phyloP scores from a whole-genome alignment of 768 basidiomycete genomes.

The Filobasidium wieringae region DNA sequence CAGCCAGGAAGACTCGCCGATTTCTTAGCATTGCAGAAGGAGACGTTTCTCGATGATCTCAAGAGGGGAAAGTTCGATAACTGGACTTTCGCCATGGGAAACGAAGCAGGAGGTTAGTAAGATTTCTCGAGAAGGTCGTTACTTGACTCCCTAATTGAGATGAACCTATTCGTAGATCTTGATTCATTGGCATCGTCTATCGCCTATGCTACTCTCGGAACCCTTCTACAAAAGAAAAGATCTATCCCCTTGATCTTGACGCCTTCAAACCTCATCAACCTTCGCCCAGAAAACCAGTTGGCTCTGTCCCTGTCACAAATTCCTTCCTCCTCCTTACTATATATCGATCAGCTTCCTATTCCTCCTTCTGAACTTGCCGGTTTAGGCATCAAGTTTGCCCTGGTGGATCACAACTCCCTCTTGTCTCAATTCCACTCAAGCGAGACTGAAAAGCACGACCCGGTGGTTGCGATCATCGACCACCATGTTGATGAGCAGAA shows the following conservation, averaged over 20 bases:
- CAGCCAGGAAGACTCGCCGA: slow-evolving; percentile 24
- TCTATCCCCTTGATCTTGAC: slow-evolving; percentile 65
- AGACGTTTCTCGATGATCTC: slow-evolving; percentile 52
- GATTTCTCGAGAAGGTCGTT: not conserved
- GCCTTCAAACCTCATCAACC: slow-evolving; percentile 52
- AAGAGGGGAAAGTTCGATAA: slow-evolving; percentile 44
- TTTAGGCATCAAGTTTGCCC: slow-evolving; percentile 53
- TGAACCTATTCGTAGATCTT: slow-evolving; percentile 51
- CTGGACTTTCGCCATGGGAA: slow-evolving; percentile 87
- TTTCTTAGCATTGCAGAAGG: slow-evolving; percentile 47
- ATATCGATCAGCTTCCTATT: slow-evolving; percentile 49
- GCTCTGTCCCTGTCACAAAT: slow-evolving; percentile 51
- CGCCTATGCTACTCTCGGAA: slow-evolving; percentile 65
- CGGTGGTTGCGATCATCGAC: slow-evolving; percentile 72
- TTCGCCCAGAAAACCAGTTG: slow-evolving; percentile 78
- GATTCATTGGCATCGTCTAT: slow-evolving; percentile 80
- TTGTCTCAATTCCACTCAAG: slow-evolving; percentile 28
- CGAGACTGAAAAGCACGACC: slow-evolving; percentile 38
- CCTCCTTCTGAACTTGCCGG: slow-evolving; percentile 56
- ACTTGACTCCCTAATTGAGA: not conserved
- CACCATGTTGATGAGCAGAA: slow-evolving; percentile 79
- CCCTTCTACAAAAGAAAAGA: slow-evolving; percentile 47
- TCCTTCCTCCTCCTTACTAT: slow-evolving; percentile 32
- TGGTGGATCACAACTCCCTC: slow-evolving; percentile 86
- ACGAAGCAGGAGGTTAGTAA: slow-evolving; percentile 79